Evolutionary conservation across 164 flowering plant species (phyloP).

Genomic region (Aristolochia californica): DNA sequence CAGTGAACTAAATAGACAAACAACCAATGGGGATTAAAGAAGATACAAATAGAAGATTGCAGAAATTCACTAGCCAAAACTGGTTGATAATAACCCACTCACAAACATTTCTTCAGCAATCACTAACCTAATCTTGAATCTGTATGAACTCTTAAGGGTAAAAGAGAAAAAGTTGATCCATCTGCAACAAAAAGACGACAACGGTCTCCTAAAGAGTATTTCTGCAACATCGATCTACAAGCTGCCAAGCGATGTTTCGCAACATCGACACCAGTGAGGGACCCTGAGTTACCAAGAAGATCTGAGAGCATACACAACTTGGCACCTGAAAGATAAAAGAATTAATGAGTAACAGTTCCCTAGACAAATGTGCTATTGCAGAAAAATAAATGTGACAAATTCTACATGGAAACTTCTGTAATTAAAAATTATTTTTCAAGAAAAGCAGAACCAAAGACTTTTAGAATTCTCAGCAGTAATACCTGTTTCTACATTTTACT

Average conservation of each 20-base stretch:
- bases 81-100: conserved; percentile 5
- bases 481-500: too few species aligned
- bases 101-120: background rate
- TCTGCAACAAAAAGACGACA: conserved; percentile 94
- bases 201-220: conserved; percentile 58
- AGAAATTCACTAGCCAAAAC: background rate
- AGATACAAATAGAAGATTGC: conserved; percentile 10
- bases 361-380: background rate
- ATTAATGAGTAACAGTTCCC: conserved; percentile 1
- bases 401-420: background rate
- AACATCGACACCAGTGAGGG: conserved; percentile 89
- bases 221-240: conserved; percentile 80
- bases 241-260: conserved; percentile 91
- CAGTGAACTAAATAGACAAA: conserved; percentile 2
- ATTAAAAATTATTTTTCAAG: background rate
- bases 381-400: too few species aligned
- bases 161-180: conserved; percentile 70
- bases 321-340: conserved; percentile 51
- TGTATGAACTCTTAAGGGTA: conserved; percentile 30
- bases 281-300: conserved; percentile 69
- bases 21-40: conserved; percentile 10
- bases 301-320: conserved; percentile 88
- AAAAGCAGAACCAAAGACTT: background rate
- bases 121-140: conserved; percentile 25
- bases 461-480: too few species aligned